Conservation (phyloP, 2,329 filamentous ascomycete species). For the Dothideomycetes sp. region DNA sequence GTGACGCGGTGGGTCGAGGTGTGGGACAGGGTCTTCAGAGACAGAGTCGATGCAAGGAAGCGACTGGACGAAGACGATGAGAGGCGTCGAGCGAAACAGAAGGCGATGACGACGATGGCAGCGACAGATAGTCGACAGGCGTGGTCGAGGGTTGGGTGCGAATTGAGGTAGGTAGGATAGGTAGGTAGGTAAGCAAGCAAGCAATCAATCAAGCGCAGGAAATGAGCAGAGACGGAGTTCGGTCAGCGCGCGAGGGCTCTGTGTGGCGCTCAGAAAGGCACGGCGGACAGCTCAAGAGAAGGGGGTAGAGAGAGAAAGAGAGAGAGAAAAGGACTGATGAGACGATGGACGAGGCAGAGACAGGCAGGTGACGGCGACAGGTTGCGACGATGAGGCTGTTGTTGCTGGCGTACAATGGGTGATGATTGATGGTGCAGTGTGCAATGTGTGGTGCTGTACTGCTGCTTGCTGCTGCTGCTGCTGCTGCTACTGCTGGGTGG, state of each 20-base stretch:
- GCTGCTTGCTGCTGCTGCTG: too few species aligned
- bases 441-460: background rate
- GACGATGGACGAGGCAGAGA: background rate
- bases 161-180: constrained; percentile 1
- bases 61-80: background rate
- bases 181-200: constrained; percentile 2
- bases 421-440: constrained; percentile 3
- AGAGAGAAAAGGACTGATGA: background rate
- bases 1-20: constrained; percentile 4
- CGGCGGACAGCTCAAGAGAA: constrained; percentile 10
- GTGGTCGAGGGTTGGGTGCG: background rate
- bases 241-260: too few species aligned
- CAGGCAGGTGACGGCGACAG: background rate
- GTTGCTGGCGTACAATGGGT: background rate
- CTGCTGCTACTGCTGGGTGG: too few species aligned
- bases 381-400: background rate
- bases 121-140: background rate
- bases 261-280: too few species aligned
- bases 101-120: background rate
- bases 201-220: background rate
- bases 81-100: background rate
- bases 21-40: background rate
- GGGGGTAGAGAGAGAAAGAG: constrained; percentile 4
- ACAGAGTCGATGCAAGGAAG: constrained; percentile 1
- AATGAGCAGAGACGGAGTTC: too few species aligned